Percentiles rank a stretch among this genome's conserved stretches.
Conservation (phyloP, 2,329 filamentous ascomycete genomes). For the Aureobasidium musti region DNA sequence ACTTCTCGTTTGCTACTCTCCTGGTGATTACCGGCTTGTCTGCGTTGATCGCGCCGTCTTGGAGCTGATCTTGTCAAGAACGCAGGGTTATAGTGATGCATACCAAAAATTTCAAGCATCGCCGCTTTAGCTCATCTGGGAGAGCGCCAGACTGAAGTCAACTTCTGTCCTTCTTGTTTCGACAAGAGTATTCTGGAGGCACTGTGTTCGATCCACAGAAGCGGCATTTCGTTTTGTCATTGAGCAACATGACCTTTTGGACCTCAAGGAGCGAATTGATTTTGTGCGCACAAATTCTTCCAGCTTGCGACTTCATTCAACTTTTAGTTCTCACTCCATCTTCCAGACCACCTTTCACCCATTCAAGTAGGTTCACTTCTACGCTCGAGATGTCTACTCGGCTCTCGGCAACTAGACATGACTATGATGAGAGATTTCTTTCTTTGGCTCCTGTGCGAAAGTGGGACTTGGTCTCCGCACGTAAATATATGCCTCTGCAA, state of each 20-base stretch:
- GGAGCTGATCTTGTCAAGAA: too few species aligned
- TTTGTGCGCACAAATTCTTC: neutral
- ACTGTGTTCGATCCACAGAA: slow-evolving; percentile 31
- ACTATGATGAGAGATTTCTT: neutral
- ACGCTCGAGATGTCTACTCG: neutral
- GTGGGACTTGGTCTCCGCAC: neutral
- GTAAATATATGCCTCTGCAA: neutral
- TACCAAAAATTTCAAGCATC: neutral
- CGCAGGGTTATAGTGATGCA: too few species aligned
- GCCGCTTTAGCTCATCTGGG: slow-evolving; percentile 30
- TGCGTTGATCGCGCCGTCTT: neutral
- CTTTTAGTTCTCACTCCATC: neutral
- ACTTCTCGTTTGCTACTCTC: neutral
- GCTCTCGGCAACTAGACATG: neutral
- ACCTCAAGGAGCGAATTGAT: too few species aligned
- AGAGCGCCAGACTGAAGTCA: slow-evolving; percentile 31
- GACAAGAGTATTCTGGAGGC: slow-evolving; percentile 25
- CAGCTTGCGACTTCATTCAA: neutral
- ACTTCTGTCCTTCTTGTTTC: slow-evolving; percentile 4
- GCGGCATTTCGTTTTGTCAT: slow-evolving; percentile 9
- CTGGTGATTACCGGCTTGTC: neutral
- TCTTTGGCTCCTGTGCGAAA: neutral
- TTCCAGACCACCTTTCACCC: neutral
- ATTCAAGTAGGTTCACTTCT: neutral
- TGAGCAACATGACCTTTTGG: too few species aligned